A percentile compares a stretch with the other conserved stretches of the same genome.
Conservation (phyloP, 306 rosid species). For the Phaseolus lunatus region DNA sequence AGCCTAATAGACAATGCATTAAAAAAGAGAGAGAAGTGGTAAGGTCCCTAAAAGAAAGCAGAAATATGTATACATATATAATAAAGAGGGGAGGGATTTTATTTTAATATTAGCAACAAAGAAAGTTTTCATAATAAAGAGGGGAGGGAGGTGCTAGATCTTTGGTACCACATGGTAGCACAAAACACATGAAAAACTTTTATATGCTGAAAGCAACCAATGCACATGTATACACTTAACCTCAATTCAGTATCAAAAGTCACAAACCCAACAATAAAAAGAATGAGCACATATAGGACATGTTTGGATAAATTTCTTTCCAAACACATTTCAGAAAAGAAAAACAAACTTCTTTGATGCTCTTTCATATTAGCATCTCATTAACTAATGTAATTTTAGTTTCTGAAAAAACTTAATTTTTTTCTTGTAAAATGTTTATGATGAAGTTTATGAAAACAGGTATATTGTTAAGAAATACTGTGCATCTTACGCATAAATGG, state of each 20-base stretch:
- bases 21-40: constrained; percentile 5
- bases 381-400: too few relatives aligned
- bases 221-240: background rate
- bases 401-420: too few relatives aligned
- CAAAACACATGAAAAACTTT: constrained; percentile 2
- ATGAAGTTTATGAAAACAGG: too few relatives aligned
- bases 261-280: background rate
- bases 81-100: background rate
- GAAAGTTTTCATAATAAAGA: too few relatives aligned
- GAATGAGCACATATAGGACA: background rate
- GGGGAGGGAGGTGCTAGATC: background rate
- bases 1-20: constrained; percentile 57
- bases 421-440: too few relatives aligned
- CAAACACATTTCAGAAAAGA: too few relatives aligned
- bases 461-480: background rate
- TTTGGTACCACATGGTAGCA: constrained; percentile 9
- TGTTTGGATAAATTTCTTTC: too few relatives aligned
- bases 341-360: too few relatives aligned
- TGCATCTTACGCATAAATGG: background rate
- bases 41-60: constrained; percentile 14
- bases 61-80: background rate
- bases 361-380: too few relatives aligned
- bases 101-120: too few relatives aligned
- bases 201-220: background rate
- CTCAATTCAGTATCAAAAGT: background rate